Evolutionary conservation across 176 grass and related monocot species (phyloP), one percentile per base, ranked within the genome.

Genomic region (Triticum urartu): DNA sequence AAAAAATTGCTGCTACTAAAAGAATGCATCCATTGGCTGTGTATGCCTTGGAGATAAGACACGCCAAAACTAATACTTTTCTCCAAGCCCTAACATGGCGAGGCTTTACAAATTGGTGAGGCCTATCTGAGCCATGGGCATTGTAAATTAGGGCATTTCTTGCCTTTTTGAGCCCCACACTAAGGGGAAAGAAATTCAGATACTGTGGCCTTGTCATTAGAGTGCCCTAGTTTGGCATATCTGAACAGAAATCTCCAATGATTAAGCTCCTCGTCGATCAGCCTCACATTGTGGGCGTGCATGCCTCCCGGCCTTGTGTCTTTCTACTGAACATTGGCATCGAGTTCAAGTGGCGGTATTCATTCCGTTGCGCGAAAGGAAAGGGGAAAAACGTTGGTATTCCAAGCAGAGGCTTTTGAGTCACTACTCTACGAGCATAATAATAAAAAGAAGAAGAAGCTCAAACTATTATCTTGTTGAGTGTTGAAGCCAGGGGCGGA

Each of bases 231-330:
- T 72, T 85, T 85, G 78, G 86, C 77, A 85, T 85, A 88, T 85
- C 72, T 82, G 90, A 88, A 72, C 86, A 91, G 82, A 85, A 78
- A 88, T 71, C 43, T 65, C 21, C 78, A 91, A 91, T 85, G 82
- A 88, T 91, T 91, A 91, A 78, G 90, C 82, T 82, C 72, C 83
- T 88, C 64, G 56, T 58, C 81, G 78, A 45, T 45, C 42, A 45
- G 86, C 54, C 78, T 85, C 78, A 88, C 65, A 86, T 81, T 85
- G 89, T 78, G 78, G 86, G 52, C 64, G 56, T 34, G 73, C 73
- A 32, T 59, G 39, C 62, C 48, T 64, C 52, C 18, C 47, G 4
- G 11, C 12, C 38, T 78, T 81, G 24, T 28, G 56, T 87, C 75
- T 36, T 47, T 84, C 68, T 68, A 61, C 26, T 80, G 22, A 30